A percentile compares a stretch with the other conserved stretches of the same genome.
Evolutionary conservation across 2,329 filamentous ascomycete species (phyloP).

Genomic region (Trichoderma koningiopsis): DNA sequence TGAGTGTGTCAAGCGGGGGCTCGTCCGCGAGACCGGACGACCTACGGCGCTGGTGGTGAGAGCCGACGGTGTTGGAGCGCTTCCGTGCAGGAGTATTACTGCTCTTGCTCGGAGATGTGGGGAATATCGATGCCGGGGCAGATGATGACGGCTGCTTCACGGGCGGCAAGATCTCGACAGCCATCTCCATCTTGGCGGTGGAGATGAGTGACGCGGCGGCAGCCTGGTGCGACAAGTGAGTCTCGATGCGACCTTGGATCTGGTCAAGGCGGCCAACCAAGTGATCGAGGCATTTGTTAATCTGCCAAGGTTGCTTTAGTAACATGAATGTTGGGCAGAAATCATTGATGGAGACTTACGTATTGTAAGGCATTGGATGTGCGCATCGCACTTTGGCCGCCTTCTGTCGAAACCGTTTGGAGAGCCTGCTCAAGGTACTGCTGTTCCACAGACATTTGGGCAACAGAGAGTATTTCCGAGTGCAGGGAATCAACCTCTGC

Average conservation of each 20-base stretch:
- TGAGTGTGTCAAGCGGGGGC: conserved; percentile 50
- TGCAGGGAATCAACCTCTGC: conserved; percentile 70
- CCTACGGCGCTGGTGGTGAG: conserved; percentile 37
- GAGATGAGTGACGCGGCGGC: conserved; percentile 44
- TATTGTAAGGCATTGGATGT: conserved; percentile 54
- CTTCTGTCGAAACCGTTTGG: conserved; percentile 46
- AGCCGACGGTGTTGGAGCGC: conserved; percentile 35
- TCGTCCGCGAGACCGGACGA: conserved; percentile 44
- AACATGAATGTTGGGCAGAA: neutral
- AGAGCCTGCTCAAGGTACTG: conserved; percentile 66
- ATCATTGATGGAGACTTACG: conserved; percentile 41
- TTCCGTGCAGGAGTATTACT: conserved; percentile 41
- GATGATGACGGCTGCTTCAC: conserved; percentile 12
- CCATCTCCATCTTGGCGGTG: conserved; percentile 49
- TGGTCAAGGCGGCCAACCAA: conserved; percentile 51
- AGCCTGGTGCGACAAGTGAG: conserved; percentile 50
- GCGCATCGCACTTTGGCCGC: conserved; percentile 47
- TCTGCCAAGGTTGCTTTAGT: conserved; percentile 38
- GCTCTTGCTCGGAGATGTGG: conserved; percentile 42
- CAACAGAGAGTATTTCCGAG: conserved; percentile 68
- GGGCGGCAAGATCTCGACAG: conserved; percentile 29
- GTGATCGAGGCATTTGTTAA: conserved; percentile 55
- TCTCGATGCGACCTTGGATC: conserved; percentile 46
- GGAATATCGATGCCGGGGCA: conserved; percentile 29
- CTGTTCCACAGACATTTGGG: conserved; percentile 71